Evolutionary conservation across 805 yeast species (phyloP).

Genomic region (Lachancea waltii): DNA sequence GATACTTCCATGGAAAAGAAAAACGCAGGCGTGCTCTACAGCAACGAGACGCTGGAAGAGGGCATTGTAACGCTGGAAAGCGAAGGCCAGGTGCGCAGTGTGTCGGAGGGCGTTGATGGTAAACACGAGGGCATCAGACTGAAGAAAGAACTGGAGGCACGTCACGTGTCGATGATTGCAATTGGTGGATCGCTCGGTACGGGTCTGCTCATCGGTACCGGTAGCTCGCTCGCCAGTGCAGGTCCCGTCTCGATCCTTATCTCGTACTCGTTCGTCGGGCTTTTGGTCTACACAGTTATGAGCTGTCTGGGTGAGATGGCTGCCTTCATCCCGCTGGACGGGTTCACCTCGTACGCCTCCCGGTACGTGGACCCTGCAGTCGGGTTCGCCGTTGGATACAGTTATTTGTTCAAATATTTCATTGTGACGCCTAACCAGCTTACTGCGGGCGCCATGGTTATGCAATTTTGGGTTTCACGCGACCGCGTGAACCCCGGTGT

Average conservation of each 20-base stretch:
- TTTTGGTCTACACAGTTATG: constrained; percentile 63
- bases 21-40: neutral
- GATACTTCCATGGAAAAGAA: neutral
- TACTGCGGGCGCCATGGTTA: constrained; percentile 42
- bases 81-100: constrained; percentile 1
- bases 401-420: constrained; percentile 40
- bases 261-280: constrained; percentile 65
- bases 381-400: constrained; percentile 44
- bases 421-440: constrained; percentile 43
- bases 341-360: constrained; percentile 55
- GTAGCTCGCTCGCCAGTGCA: constrained; percentile 58
- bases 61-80: neutral
- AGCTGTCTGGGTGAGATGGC: constrained; percentile 65
- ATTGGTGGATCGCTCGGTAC: constrained; percentile 83
- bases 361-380: constrained; percentile 44
- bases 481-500: constrained; percentile 38
- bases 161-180: constrained; percentile 69
- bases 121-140: constrained; percentile 16
- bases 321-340: constrained; percentile 59
- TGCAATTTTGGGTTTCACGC: constrained; percentile 41
- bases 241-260: constrained; percentile 56
- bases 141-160: constrained; percentile 36
- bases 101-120: constrained; percentile 15
- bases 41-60: neutral
- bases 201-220: constrained; percentile 73